phyloP scores from a whole-genome alignment of 495 filamentous ascomycete genomes.

The Cercophora scortea region DNA sequence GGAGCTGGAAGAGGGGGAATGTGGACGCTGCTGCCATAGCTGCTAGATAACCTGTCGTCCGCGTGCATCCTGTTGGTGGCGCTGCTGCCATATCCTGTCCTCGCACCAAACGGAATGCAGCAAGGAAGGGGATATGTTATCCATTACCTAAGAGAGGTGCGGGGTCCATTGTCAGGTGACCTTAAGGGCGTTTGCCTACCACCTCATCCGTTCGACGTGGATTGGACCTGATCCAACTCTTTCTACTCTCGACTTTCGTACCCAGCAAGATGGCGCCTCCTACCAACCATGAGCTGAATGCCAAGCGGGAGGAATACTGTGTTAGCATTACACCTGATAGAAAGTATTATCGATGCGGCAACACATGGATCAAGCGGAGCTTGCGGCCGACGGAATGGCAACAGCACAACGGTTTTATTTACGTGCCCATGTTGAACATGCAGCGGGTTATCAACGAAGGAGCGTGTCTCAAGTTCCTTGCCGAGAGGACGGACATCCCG shows the following conservation, averaged over 20 bases:
- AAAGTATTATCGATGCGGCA: neutral
- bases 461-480: neutral
- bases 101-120: too few species aligned
- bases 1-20: neutral
- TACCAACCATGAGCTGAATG: neutral
- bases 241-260: too few species aligned
- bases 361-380: conserved; percentile 1
- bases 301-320: neutral
- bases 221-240: too few species aligned
- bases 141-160: too few species aligned
- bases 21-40: neutral
- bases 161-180: too few species aligned
- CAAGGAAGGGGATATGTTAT: too few species aligned
- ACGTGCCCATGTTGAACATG: neutral
- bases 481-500: conserved; percentile 1
- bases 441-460: conserved; percentile 2
- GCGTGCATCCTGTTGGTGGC: too few species aligned
- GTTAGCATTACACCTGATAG: neutral
- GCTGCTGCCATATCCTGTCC: too few species aligned
- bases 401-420: neutral
- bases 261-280: too few species aligned
- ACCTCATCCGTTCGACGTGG: too few species aligned
- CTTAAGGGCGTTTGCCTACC: too few species aligned
- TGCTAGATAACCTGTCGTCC: too few species aligned
- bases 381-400: neutral